phyloP scores from a whole-genome alignment of 2,329 filamentous ascomycete species.

The Nothopassalora personata region DNA sequence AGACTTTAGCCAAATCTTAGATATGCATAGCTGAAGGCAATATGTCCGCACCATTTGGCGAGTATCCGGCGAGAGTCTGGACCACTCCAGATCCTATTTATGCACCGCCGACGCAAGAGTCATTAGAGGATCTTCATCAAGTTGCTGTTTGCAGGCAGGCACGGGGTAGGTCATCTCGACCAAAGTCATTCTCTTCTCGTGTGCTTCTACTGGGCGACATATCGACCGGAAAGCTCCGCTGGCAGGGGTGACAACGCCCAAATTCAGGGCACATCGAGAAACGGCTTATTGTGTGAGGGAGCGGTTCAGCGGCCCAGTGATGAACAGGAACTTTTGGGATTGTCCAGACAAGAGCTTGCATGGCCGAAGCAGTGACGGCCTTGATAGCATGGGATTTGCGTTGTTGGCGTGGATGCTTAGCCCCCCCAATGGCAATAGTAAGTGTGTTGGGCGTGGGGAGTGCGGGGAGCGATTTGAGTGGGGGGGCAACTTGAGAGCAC shows the following conservation, averaged over 20 bases:
- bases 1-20: too few species aligned
- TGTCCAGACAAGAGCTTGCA: too few species aligned
- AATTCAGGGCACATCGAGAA: background rate
- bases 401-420: too few species aligned
- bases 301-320: background rate
- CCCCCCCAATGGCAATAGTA: too few species aligned
- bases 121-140: background rate
- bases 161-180: background rate
- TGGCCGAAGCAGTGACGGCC: too few species aligned
- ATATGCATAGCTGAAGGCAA: too few species aligned
- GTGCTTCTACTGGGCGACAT: background rate
- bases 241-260: background rate
- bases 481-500: background rate
- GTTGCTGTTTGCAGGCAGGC: background rate
- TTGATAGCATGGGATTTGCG: too few species aligned
- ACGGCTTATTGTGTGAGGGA: background rate
- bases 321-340: background rate
- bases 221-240: background rate
- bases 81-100: background rate
- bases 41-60: too few species aligned
- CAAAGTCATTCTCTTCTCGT: too few species aligned
- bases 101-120: background rate
- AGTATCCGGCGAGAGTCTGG: too few species aligned
- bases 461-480: too few species aligned
- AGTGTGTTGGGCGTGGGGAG: too few species aligned